Percentiles rank a stretch among this genome's conserved stretches.
These are phyloP conservation scores for Ogataea degrootiae DNA, from an alignment of 805 yeast species.

Conservation along the genomic window DNA sequence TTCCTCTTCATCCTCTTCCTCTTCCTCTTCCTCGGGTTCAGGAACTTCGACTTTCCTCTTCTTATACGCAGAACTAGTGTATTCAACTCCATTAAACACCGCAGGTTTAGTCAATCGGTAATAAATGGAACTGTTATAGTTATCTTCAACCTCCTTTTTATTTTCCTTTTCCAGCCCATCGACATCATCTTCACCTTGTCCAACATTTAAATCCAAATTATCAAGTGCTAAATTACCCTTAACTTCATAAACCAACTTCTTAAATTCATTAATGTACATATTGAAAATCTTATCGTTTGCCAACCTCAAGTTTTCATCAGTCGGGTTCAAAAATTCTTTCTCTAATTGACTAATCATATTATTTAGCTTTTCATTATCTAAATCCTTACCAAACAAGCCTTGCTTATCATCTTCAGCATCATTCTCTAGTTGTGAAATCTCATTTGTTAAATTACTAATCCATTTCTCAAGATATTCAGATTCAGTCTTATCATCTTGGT, in stretches of 20 bases:
- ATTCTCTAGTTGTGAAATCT: constrained; percentile 11
- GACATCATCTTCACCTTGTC: constrained; percentile 13
- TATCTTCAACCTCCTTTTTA: constrained; percentile 5
- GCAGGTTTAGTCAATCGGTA: constrained; percentile 15
- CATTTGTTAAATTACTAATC: constrained; percentile 9
- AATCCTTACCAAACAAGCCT: constrained; percentile 1
- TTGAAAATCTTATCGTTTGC: constrained; percentile 17
- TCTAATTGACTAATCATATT: constrained; percentile 12
- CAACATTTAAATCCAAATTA: constrained; percentile 13
- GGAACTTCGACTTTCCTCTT: constrained; percentile 3
- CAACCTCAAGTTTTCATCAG: constrained; percentile 10
- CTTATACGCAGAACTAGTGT: constrained; percentile 10
- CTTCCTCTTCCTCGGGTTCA: not conserved
- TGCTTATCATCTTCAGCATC: constrained; percentile 5
- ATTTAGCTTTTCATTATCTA: constrained; percentile 10
- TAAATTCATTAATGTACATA: constrained; percentile 15
- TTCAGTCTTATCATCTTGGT: constrained; percentile 16
- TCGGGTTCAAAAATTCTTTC: constrained; percentile 20
- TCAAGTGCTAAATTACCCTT: constrained; percentile 14
- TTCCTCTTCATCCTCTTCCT: not conserved
- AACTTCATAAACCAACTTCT: constrained; percentile 21
- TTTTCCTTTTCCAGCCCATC: constrained; percentile 8
- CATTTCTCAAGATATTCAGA: constrained; percentile 15
- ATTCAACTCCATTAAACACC: constrained; percentile 10
- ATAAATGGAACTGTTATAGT: constrained; percentile 10